Conservation (phyloP, 805 yeast genomes). For the Barnettozyma vustinii region DNA sequence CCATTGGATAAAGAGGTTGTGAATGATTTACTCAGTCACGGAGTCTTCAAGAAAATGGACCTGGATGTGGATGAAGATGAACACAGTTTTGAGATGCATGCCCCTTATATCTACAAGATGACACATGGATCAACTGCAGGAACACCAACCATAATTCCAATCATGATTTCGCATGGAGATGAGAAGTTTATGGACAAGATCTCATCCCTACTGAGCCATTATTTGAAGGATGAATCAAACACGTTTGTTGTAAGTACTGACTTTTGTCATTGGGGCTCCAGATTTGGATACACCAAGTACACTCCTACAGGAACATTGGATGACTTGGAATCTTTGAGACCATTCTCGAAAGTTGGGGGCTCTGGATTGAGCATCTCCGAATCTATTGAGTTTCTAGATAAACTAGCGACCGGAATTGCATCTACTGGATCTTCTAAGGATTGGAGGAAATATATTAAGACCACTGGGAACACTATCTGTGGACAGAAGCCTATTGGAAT, state of each 20-base stretch:
- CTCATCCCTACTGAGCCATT: constrained; percentile 46
- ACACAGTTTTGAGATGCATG: constrained; percentile 93
- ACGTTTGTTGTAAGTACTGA: constrained; percentile 83
- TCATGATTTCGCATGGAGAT: constrained; percentile 66
- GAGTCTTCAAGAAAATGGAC: constrained; percentile 51
- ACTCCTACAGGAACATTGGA: constrained; percentile 24
- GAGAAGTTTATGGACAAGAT: constrained; percentile 36
- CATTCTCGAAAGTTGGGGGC: constrained; percentile 3
- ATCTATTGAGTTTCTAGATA: constrained; percentile 73
- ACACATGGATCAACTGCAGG: constrained; percentile 31
- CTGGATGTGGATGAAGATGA: constrained; percentile 68
- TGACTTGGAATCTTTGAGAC: constrained; percentile 13
- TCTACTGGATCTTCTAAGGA: constrained; percentile 46
- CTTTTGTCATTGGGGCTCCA: constrained; percentile 90
- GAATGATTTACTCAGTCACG: constrained; percentile 32
- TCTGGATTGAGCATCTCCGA: constrained; percentile 48
- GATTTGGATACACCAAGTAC: constrained; percentile 56
- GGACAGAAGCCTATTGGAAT: constrained; percentile 81
- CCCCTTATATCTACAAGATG: constrained; percentile 61
- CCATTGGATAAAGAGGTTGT: constrained; percentile 53
- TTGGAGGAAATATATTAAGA: constrained; percentile 64
- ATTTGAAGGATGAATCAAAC: constrained; percentile 45
- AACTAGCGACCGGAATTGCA: constrained; percentile 60
- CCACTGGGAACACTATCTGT: constrained; percentile 86
- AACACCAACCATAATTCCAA: constrained; percentile 61